These are phyloP conservation scores for Neolentinus lepideus DNA, from an alignment of 1,284 basidiomycete genomes.

Conservation along the genomic window DNA sequence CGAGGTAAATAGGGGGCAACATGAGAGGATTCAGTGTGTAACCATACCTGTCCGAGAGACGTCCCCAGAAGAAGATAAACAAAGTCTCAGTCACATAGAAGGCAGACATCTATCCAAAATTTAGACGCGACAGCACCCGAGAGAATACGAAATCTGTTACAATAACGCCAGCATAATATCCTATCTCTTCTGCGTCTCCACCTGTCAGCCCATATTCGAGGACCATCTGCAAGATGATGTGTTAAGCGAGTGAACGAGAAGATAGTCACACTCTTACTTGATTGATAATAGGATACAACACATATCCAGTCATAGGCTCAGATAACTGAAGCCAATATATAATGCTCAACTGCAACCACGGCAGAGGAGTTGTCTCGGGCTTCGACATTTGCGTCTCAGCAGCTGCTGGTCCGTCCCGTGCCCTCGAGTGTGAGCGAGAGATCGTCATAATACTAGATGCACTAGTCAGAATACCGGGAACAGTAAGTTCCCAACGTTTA, in stretches of 20 bases:
- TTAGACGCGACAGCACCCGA: background rate
- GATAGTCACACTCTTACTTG: constrained; percentile 26
- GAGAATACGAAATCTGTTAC: constrained; percentile 17
- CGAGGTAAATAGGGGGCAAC: no score
- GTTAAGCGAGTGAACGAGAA: background rate
- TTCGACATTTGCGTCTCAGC: no score
- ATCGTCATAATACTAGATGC: no score
- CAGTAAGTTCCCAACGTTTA: no score
- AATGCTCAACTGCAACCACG: constrained; percentile 44
- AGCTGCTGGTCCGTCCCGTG: no score
- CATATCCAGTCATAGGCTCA: constrained; percentile 44
- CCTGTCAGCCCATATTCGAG: constrained; percentile 46
- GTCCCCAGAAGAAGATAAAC: constrained; percentile 56
- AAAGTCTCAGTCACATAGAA: constrained; percentile 53
- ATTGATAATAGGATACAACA: constrained; percentile 57
- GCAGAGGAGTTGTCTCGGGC: constrained; percentile 36
- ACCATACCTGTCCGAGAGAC: constrained; percentile 39
- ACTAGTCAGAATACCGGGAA: no score
- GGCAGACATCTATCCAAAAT: constrained; percentile 41
- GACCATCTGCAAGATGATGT: constrained; percentile 33
- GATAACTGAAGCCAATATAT: constrained; percentile 40
- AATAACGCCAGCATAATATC: constrained; percentile 62
- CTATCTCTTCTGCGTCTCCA: constrained; percentile 51
- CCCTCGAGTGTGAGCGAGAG: no score
- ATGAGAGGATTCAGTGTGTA: no score